Conservation (phyloP, 805 yeast species). For the Saturnispora mendoncae region DNA sequence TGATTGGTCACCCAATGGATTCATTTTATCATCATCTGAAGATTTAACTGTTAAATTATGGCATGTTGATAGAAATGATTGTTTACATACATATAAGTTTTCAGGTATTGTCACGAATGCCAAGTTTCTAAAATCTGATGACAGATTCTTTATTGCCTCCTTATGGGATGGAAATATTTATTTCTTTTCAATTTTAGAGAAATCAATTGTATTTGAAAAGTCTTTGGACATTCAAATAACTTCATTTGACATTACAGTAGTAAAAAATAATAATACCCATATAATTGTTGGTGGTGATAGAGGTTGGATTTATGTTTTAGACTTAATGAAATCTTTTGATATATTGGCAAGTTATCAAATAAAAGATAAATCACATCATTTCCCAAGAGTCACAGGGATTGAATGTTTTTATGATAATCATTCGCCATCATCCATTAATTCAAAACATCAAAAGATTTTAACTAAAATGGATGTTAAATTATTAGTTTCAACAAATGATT, state of each 20-base stretch:
- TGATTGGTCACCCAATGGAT: slow-evolving; percentile 85
- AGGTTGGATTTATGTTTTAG: slow-evolving; percentile 56
- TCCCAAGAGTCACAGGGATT: slow-evolving; percentile 71
- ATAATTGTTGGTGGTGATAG: slow-evolving; percentile 71
- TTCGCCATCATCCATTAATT: slow-evolving; percentile 11
- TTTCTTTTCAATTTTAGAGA: slow-evolving; percentile 80
- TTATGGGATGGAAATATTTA: slow-evolving; percentile 68
- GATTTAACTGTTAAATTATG: slow-evolving; percentile 77
- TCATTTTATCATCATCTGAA: slow-evolving; percentile 71
- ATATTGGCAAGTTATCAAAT: slow-evolving; percentile 37
- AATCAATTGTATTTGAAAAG: slow-evolving; percentile 48
- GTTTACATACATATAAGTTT: slow-evolving; percentile 58
- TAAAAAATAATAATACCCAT: slow-evolving; percentile 24
- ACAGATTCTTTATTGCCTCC: slow-evolving; percentile 76
- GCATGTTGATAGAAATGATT: slow-evolving; percentile 64
- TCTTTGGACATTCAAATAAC: slow-evolving; percentile 60
- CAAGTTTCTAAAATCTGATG: slow-evolving; percentile 77
- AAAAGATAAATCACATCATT: slow-evolving; percentile 31
- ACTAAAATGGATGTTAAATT: slow-evolving; percentile 23
- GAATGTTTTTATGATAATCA: slow-evolving; percentile 32
- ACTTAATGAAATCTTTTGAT: slow-evolving; percentile 45
- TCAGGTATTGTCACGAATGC: slow-evolving; percentile 79
- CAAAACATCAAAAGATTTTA: slow-evolving; percentile 11
- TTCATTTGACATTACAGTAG: slow-evolving; percentile 64
- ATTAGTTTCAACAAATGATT: slow-evolving; percentile 74